A percentile compares a stretch with the other conserved stretches of the same genome.
Evolutionary conservation across 2,329 filamentous ascomycete genomes (phyloP).

Genomic region (Fusarium virguliforme): DNA sequence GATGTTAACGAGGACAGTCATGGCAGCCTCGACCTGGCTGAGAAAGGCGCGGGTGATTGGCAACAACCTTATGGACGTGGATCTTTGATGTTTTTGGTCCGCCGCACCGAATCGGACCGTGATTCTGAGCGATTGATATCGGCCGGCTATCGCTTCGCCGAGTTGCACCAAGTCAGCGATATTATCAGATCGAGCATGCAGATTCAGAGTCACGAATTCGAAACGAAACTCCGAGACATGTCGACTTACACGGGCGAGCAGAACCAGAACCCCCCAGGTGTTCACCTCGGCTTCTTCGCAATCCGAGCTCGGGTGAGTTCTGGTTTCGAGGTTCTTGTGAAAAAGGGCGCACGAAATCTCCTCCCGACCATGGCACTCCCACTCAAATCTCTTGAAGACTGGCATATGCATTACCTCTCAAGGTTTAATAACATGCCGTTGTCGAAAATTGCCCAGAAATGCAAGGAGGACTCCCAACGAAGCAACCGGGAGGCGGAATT

Average conservation of each 20-base stretch:
- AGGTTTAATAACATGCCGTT: slow-evolving; percentile 65
- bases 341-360: slow-evolving; percentile 69
- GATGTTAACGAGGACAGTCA: slow-evolving; percentile 40
- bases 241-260: slow-evolving; percentile 68
- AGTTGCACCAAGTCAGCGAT: slow-evolving; percentile 76
- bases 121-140: slow-evolving; percentile 78
- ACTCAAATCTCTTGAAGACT: slow-evolving; percentile 67
- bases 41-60: slow-evolving; percentile 58
- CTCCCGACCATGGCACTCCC: slow-evolving; percentile 73
- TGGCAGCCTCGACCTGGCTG: slow-evolving; percentile 56
- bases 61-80: slow-evolving; percentile 74
- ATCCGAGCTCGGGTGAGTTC: slow-evolving; percentile 67
- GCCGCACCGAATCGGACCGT: slow-evolving; percentile 69
- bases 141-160: slow-evolving; percentile 84
- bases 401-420: slow-evolving; percentile 70
- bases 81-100: slow-evolving; percentile 86
- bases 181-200: slow-evolving; percentile 83
- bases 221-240: slow-evolving; percentile 75
- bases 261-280: slow-evolving; percentile 66
- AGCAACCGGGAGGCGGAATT: slow-evolving; percentile 63
- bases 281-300: slow-evolving; percentile 73
- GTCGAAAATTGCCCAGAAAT: slow-evolving; percentile 49
- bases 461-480: slow-evolving; percentile 55
- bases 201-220: slow-evolving; percentile 75
- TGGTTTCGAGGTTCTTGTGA: slow-evolving; percentile 76